Base-by-base conservation (phyloP, 805 yeast genomes). In the Sugiyamaella floridensis region DNA sequence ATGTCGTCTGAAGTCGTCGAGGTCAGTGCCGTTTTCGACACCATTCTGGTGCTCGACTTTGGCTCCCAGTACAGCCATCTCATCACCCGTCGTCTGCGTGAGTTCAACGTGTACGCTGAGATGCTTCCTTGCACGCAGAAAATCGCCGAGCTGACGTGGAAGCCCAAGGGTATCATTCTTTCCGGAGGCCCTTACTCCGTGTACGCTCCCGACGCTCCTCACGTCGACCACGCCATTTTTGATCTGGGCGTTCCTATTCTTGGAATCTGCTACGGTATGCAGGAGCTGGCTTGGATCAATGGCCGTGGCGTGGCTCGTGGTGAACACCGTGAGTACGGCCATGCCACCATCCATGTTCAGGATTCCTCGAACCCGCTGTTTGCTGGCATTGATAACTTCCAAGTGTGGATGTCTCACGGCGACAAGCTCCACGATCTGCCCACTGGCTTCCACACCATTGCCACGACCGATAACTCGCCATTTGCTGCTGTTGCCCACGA, bases 371-470 rank as follows among this genome's bases (percentile, higher is more conserved):
- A 88, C 70, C 82, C 86, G 18, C 76, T 93, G 58, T 93, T 93
- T 73, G 77, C 82, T 58, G 97, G 85, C 56, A 88, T 93, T 63
- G 95, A 89, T 71, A 85, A 93, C 75, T 89, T 95, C 55, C 90
- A 85, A 70, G 97, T 93, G 57, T 93, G 99, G 99, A 93, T 93
- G 99, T 90, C 98, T 47, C 99, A 93, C 72, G 96, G 96, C 67
- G 99, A 93, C 75, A 93, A 93, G 77, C 79, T 93, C 66, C 83
- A 82, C 64, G 86, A 92, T 50, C 79, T 93, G 62, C 99, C 99
- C 64, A 78, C 79, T 45, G 96, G 95, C 41, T 93, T 81, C 80
- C 82, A 84, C 70, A 80, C 86, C 55, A 89, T 90, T 56, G 99
- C 97, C 51, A 82, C 89, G 43, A 85, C 97, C 52, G 88, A 79